Base-by-base conservation (phyloP, 768 basidiomycete genomes). In the Lactifluus piperatus region DNA sequence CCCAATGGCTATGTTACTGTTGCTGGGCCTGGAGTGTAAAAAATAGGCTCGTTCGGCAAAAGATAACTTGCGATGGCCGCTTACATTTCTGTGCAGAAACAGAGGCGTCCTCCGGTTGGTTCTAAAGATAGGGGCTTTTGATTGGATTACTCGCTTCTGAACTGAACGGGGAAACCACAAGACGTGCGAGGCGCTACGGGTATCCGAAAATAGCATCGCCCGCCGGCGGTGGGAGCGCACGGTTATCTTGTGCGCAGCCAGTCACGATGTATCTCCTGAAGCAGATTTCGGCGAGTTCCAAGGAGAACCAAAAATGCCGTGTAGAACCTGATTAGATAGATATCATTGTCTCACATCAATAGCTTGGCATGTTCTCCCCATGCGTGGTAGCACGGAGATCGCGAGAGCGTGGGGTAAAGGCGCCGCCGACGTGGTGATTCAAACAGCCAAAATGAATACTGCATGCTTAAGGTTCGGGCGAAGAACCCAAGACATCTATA, bases 51-150 rank as follows among this genome's bases (percentile, higher is more conserved):
- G 16, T 16, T 49, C 47, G 55, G 55, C 13, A 49, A 41, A 56
- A 41, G 55, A 49, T 41, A 56, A 37, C 20, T 20, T 32, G 48
- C 48, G 54, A 37, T 13, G 11, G 22, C 9, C 22, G 20, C 4
- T 44, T 22, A 44, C 22, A 11, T 44, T 30, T 34, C 13, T 45
- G 43, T 43, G 43, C 52, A 32, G 52, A 44, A 51, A 32, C 14
- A 54, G 53, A 54, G 16, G 3, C 43, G 2, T 41, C 36, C 32
- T 20, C 22, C 24, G 20, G n/a, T 20, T 49, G 43, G 54, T 60
- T 61, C 54, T 47, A 29, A 18, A 61, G 60, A 61, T 61, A 61
- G 60, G 60, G 60, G 60, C 55, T 52, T n/a, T n/a, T 56, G 59
- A 60, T 60, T 56, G 50, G 44, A 60, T 60, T 60, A 20, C 6